Evolutionary conservation across 2,329 filamentous ascomycete species (phyloP).

Genomic region (Clarireedia homoeocarpa): DNA sequence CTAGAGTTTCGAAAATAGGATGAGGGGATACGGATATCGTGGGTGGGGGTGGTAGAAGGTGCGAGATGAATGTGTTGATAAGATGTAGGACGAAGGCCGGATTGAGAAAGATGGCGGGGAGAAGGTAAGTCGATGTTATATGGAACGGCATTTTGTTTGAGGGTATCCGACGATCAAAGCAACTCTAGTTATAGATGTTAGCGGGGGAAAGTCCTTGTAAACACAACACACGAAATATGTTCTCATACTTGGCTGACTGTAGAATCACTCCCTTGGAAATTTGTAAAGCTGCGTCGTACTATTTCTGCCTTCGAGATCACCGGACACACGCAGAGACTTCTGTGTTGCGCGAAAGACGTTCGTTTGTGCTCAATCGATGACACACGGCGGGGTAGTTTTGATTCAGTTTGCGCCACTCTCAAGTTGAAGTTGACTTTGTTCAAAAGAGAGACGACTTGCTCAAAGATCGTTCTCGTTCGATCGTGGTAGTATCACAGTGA

Average conservation of each 20-base stretch:
- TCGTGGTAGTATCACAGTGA: not conserved
- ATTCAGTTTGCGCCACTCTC: not conserved
- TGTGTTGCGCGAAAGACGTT: not conserved
- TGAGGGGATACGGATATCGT: slow-evolving; percentile 24
- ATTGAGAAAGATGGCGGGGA: slow-evolving; percentile 33
- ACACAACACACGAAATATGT: not conserved
- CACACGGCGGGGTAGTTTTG: not conserved
- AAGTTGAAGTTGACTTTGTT: not conserved
- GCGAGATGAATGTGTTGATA: slow-evolving; percentile 33
- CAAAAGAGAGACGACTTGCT: not conserved
- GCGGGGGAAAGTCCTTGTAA: not conserved
- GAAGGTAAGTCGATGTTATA: slow-evolving; percentile 23
- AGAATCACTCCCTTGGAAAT: not conserved
- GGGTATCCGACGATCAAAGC: not conserved
- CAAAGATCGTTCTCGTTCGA: not conserved
- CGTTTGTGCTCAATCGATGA: not conserved
- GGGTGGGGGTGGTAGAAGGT: slow-evolving; percentile 26
- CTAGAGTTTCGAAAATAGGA: slow-evolving; percentile 24
- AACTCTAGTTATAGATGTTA: not conserved
- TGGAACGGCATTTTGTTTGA: slow-evolving; percentile 23
- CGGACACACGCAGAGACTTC: not conserved
- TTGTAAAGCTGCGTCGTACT: not conserved
- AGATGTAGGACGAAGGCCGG: slow-evolving; percentile 33
- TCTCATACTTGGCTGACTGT: not conserved
- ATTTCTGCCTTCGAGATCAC: not conserved